Base-by-base conservation (phyloP, 495 filamentous ascomycete species). In the Tuber microsphaerosporum region DNA sequence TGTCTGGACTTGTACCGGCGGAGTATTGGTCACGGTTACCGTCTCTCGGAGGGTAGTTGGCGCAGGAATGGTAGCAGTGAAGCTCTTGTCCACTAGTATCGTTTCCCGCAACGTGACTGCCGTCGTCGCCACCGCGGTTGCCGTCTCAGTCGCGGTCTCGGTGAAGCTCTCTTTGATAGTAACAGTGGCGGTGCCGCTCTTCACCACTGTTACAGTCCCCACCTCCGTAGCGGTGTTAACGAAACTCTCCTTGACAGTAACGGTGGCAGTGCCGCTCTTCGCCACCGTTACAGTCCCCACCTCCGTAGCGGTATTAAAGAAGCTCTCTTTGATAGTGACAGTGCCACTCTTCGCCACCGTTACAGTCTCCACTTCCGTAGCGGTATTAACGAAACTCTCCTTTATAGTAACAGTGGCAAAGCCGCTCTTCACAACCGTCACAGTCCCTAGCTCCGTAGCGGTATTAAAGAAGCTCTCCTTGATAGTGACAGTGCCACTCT, bases 151-250 rank as follows among this genome's bases (percentile, higher is more conserved):
- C 16, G 26, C 56, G 20, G 61, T 69, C 16, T 43, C 65, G 42
- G 75, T 76, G 9, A 68, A 73, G 31, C 76, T 68, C 41, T 75
- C 56, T 16, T 75, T 77, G 16, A 78, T 76, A 26, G 79, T 75
- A 34, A 76, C 75, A 37, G 78, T 78, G 42, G 77, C 72, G 1
- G 79, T 79, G 34, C 26, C 75, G 6, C 26, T 75, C 37, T 41
- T 44, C 12, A 44, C 43, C 39, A 31, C 70, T n/a, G 70, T 71
- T n/a, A 34, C 72, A 12, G 46, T 45, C 37, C 7, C 76, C 1
- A 73, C 31, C 42, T 31, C 19, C 22, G 75, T 71, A 70, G 77
- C 75, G 68, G 76, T 75, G 31, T 70, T 75, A 51, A 3, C 7
- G 46, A 45, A 71, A 4, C 39, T 74, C 22, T 68, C 70, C 16